phyloP scores from a whole-genome alignment of 176 grass and related monocot genomes.

The barley (Hordeum vulgare) region DNA sequence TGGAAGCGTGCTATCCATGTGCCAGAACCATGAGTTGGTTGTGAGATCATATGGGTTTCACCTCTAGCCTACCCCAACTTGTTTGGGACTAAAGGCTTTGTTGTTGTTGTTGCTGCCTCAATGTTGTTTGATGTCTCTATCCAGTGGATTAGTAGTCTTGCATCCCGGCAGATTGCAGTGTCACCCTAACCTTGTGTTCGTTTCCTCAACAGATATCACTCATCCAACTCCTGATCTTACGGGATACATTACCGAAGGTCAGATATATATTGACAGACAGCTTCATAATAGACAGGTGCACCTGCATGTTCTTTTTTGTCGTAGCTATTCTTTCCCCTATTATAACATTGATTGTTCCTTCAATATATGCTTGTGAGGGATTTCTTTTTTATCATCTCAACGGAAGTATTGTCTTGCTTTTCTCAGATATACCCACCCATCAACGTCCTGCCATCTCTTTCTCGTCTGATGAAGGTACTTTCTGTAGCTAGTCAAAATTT shows the following conservation, averaged over 20 bases:
- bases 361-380: background rate
- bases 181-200: background rate
- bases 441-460: constrained; percentile 89
- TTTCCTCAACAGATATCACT: constrained; percentile 68
- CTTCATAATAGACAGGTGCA: constrained; percentile 85
- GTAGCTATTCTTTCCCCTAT: background rate
- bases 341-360: constrained; percentile 6
- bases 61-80: too few species aligned
- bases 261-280: constrained; percentile 93
- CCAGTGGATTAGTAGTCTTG: background rate
- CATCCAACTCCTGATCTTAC: constrained; percentile 96
- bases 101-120: background rate
- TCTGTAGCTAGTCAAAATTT: constrained; percentile 1
- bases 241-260: constrained; percentile 91
- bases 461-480: constrained; percentile 78
- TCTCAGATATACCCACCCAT: constrained; percentile 87
- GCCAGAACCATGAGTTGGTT: too few species aligned
- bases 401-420: background rate
- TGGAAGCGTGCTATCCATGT: too few species aligned
- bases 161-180: background rate
- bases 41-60: too few species aligned
- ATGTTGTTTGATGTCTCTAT: background rate
- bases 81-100: too few species aligned
- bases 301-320: background rate
- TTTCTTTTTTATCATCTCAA: too few species aligned